A percentile compares a stretch with the other conserved stretches of the same genome.
Evolutionary conservation across 2,329 filamentous ascomycete species (phyloP).

Genomic region (Ascochyta koolunga): DNA sequence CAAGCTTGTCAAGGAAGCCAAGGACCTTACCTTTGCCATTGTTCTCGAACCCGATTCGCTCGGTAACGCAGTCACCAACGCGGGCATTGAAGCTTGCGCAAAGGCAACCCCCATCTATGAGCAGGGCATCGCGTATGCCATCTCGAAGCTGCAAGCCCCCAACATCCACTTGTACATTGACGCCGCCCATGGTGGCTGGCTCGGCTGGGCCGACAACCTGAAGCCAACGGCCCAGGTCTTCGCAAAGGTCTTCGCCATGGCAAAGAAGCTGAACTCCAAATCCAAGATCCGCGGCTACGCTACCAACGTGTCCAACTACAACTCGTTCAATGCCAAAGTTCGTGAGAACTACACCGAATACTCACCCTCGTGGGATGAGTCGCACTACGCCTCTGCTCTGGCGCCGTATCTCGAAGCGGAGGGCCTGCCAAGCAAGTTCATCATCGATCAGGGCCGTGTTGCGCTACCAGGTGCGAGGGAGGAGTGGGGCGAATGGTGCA

Average conservation of each 20-base stretch:
- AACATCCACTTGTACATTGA: conserved; percentile 39
- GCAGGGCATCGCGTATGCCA: conserved; percentile 38
- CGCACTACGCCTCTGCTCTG: conserved; percentile 31
- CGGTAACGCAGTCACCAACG: conserved; percentile 39
- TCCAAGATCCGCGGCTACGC: conserved; percentile 35
- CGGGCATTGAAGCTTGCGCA: conserved; percentile 29
- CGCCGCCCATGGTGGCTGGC: conserved; percentile 39
- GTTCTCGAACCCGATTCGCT: conserved; percentile 38
- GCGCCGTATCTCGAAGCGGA: conserved; percentile 29
- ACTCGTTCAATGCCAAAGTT: conserved; percentile 31
- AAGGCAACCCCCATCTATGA: conserved; percentile 35
- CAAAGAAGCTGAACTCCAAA: conserved; percentile 29
- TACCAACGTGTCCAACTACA: conserved; percentile 40
- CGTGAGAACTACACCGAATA: conserved; percentile 35
- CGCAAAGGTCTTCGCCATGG: conserved; percentile 29
- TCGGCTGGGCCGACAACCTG: conserved; percentile 39
- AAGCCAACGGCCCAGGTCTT: conserved; percentile 34
- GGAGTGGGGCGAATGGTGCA: conserved; percentile 42
- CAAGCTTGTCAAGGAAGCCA: conserved; percentile 29
- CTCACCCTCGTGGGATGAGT: conserved; percentile 33
- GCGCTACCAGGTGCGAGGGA: conserved; percentile 28
- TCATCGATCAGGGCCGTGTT: conserved; percentile 37
- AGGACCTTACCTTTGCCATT: conserved; percentile 37
- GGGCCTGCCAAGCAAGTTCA: conserved; percentile 35
- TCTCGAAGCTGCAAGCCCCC: conserved; percentile 35